A percentile compares a stretch with the other conserved stretches of the same genome.
Evolutionary conservation across 768 basidiomycete genomes (phyloP).

Genomic region (Panaeolus papilionaceus): DNA sequence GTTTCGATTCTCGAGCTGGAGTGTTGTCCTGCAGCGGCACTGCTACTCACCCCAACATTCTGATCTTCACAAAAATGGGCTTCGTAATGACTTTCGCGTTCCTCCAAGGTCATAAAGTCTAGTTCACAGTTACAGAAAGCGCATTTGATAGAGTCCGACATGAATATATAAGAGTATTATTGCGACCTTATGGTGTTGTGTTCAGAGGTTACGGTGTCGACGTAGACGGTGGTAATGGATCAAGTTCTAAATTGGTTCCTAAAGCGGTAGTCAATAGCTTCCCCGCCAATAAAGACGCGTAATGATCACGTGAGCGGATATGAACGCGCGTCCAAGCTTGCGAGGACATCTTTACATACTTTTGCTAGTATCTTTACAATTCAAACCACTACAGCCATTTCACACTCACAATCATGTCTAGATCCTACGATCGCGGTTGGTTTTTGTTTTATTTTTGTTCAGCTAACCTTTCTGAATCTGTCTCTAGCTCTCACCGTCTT

Average conservation of each 20-base stretch:
- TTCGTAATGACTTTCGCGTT: slow-evolving; percentile 64
- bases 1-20: not conserved
- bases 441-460: not conserved
- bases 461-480: not conserved
- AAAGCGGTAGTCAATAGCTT: slow-evolving; percentile 19
- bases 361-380: not conserved
- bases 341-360: slow-evolving; percentile 17
- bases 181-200: too few species aligned
- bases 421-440: slow-evolving; percentile 96
- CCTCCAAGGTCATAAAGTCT: slow-evolving; percentile 35
- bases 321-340: slow-evolving; percentile 57
- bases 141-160: slow-evolving; percentile 39
- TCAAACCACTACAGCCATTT: slow-evolving; percentile 19
- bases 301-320: slow-evolving; percentile 37
- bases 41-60: not conserved
- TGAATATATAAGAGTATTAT: too few species aligned
- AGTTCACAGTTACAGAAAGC: slow-evolving; percentile 58
- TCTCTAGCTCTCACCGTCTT: slow-evolving; percentile 90
- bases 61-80: slow-evolving; percentile 44
- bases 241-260: slow-evolving; percentile 11
- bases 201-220: not conserved
- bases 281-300: slow-evolving; percentile 23
- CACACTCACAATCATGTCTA: slow-evolving; percentile 65
- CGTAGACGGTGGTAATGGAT: not conserved
- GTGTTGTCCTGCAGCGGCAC: not conserved